phyloP scores from a whole-genome alignment of 1,139 yeast species.

The Protomyces macrosporus region DNA sequence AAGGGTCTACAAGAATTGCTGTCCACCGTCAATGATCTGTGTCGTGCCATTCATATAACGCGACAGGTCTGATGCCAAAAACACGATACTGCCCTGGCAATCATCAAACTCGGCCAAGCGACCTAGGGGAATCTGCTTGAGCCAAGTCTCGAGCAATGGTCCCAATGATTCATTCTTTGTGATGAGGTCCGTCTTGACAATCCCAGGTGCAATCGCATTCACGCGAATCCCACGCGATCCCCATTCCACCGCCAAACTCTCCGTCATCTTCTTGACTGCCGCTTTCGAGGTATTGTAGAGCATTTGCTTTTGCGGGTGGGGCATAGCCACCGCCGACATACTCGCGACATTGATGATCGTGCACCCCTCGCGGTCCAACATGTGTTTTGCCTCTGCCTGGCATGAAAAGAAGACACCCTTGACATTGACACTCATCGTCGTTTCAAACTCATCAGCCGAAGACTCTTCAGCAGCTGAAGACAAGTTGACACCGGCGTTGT shows the following conservation, averaged over 20 bases:
- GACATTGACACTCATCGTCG: slow-evolving; percentile 58
- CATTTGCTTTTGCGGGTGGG: slow-evolving; percentile 61
- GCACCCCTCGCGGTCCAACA: slow-evolving; percentile 50
- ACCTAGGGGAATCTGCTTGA: slow-evolving; percentile 35
- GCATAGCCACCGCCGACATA: slow-evolving; percentile 61
- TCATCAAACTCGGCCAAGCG: slow-evolving; percentile 44
- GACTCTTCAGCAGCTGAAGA: slow-evolving; percentile 39
- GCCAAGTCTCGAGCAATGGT: slow-evolving; percentile 38
- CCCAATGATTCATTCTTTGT: slow-evolving; percentile 16
- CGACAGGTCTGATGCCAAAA: slow-evolving; percentile 59
- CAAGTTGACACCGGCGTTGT: slow-evolving; percentile 84
- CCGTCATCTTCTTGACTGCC: slow-evolving; percentile 52
- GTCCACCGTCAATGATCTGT: slow-evolving; percentile 64
- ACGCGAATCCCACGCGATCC: slow-evolving; percentile 51
- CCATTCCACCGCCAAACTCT: slow-evolving; percentile 57
- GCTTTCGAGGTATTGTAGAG: slow-evolving; percentile 59
- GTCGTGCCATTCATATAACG: slow-evolving; percentile 64
- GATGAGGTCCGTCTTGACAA: slow-evolving; percentile 47
- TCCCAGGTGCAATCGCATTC: slow-evolving; percentile 55
- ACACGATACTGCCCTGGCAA: slow-evolving; percentile 63
- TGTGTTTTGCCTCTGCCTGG: slow-evolving; percentile 66
- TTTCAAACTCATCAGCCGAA: slow-evolving; percentile 15
- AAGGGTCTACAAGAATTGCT: slow-evolving; percentile 7
- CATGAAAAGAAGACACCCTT: slow-evolving; percentile 71
- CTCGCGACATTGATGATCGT: slow-evolving; percentile 57